These are phyloP conservation scores for Cordyceps cicadae DNA, from an alignment of 2,329 filamentous ascomycete species.

Conservation along the genomic window DNA sequence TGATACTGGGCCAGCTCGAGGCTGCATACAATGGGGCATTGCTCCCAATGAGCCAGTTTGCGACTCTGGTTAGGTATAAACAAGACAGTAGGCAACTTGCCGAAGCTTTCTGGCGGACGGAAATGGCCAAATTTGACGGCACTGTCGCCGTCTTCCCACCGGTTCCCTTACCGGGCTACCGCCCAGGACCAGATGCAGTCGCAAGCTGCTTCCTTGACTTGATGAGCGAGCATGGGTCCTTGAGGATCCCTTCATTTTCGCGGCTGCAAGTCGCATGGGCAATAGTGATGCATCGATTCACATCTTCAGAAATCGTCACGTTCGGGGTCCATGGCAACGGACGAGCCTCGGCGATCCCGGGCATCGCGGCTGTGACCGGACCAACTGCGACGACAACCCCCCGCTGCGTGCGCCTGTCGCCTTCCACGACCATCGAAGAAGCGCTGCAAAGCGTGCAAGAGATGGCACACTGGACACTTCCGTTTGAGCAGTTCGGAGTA, in stretches of 20 bases:
- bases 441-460: too few species aligned
- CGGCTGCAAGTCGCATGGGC: conserved; percentile 48
- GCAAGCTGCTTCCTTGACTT: conserved; percentile 24
- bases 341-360: conserved; percentile 33
- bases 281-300: conserved; percentile 38
- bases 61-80: conserved; percentile 25
- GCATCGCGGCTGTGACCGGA: conserved; percentile 41
- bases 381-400: conserved; percentile 48
- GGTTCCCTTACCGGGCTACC: conserved; percentile 34
- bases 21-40: conserved; percentile 10
- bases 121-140: conserved; percentile 30
- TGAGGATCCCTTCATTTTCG: conserved; percentile 34
- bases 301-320: conserved; percentile 38
- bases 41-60: not conserved
- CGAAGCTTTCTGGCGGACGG: conserved; percentile 5
- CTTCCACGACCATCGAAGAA: too few species aligned
- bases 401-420: conserved; percentile 35
- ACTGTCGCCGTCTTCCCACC: conserved; percentile 24
- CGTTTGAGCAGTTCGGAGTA: too few species aligned
- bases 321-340: conserved; percentile 48
- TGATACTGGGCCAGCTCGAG: conserved; percentile 9
- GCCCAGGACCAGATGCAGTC: conserved; percentile 37
- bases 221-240: conserved; percentile 20
- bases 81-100: conserved; percentile 28
- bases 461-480: too few species aligned